A percentile compares a stretch with the other conserved stretches of the same genome.
These are phyloP conservation scores for Cladophialophora immunda DNA, from an alignment of 2,329 filamentous ascomycete species.

Conservation along the genomic window DNA sequence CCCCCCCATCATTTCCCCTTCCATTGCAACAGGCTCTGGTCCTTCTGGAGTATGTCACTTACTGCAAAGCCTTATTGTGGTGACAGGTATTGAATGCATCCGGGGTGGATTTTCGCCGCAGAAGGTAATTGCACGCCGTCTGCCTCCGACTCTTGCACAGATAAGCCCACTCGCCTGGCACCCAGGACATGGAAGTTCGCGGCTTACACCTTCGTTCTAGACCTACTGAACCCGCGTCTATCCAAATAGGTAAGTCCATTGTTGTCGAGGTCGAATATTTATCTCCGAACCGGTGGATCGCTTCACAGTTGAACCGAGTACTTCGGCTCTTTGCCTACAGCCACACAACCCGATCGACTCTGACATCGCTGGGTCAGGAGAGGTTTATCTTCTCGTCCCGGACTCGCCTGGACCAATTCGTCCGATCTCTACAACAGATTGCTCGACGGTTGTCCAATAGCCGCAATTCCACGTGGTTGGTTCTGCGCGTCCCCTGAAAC, in stretches of 20 bases:
- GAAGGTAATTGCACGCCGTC: conserved; percentile 14
- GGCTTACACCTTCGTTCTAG: not conserved
- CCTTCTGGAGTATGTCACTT: not conserved
- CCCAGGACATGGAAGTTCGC: not conserved
- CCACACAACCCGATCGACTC: not conserved
- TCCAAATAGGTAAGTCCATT: not conserved
- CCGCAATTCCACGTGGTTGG: not conserved
- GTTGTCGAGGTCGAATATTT: conserved; percentile 14
- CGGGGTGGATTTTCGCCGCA: conserved; percentile 11
- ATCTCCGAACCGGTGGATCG: conserved; percentile 13
- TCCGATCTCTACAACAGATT: not conserved
- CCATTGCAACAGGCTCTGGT: conserved; percentile 9
- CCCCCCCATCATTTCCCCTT: conserved; percentile 22
- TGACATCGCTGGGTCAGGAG: not conserved
- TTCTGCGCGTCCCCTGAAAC: not conserved
- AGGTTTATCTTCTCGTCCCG: not conserved
- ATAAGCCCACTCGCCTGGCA: not conserved
- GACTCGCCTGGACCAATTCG: not conserved
- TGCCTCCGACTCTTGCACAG: conserved; percentile 1
- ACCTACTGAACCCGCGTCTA: not conserved
- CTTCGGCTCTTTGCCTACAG: not conserved
- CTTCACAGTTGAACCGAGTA: not conserved
- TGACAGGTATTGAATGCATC: not conserved
- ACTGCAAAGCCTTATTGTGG: not conserved
- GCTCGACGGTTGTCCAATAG: not conserved